Conservation (phyloP, 108 stramenopile species). For the Conticribra guillardii region DNA sequence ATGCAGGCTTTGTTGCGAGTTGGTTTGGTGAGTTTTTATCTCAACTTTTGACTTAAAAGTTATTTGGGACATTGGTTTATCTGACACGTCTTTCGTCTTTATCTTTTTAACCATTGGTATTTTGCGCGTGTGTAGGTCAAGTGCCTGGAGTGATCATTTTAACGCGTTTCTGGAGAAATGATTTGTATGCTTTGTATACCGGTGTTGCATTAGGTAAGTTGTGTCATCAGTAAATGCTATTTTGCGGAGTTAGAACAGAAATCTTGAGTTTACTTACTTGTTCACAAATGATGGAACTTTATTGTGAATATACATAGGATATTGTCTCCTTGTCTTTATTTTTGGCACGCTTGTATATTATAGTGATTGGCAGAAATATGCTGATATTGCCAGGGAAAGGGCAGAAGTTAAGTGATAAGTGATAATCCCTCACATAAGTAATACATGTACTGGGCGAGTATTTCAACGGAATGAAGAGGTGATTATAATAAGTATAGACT, state of each 20-base stretch:
- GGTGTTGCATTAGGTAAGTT: conserved; percentile 68
- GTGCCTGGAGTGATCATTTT: conserved; percentile 77
- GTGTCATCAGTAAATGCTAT: no score
- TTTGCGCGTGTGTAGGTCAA: conserved; percentile 42
- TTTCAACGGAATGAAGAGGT: no score
- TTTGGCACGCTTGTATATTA: conserved; percentile 21
- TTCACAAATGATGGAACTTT: background rate
- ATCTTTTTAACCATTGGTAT: conserved; percentile 6
- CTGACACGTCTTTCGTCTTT: no score
- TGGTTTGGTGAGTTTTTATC: conserved; percentile 40
- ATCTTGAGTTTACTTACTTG: background rate
- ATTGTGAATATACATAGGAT: conserved; percentile 5
- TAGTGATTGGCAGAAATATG: conserved; percentile 66
- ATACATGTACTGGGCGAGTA: no score
- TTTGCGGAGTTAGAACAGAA: background rate
- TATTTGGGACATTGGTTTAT: no score
- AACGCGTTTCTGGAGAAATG: conserved; percentile 70
- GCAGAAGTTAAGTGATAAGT: conserved; percentile 37
- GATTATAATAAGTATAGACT: no score
- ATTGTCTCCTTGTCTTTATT: conserved; percentile 27
- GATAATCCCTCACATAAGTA: no score
- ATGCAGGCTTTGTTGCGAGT: conserved; percentile 68
- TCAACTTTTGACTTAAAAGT: no score
- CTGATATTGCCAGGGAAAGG: conserved; percentile 46
- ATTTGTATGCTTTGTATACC: conserved; percentile 72